phyloP scores from a whole-genome alignment of 1,139 yeast species.

The Suhomyces coccinellae region DNA sequence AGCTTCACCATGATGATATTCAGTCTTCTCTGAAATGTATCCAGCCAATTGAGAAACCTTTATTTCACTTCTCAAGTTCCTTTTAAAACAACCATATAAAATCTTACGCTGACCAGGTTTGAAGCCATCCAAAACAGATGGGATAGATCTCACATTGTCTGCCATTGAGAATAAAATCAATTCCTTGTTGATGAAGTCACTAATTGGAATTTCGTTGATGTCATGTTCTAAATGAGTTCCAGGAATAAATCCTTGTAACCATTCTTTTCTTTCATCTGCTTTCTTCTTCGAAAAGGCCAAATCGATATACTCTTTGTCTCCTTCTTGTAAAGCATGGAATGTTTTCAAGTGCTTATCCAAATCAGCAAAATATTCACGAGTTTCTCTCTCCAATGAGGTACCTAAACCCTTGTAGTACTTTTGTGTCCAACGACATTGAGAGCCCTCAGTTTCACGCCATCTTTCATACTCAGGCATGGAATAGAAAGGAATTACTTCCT shows the following conservation, averaged over 20 bases:
- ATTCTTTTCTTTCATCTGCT: constrained; percentile 96
- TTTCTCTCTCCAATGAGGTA: constrained; percentile 81
- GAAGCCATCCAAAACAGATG: constrained; percentile 90
- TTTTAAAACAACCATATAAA: constrained; percentile 81
- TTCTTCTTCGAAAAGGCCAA: constrained; percentile 92
- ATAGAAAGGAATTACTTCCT: constrained; percentile 70
- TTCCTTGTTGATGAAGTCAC: constrained; percentile 94
- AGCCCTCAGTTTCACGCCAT: constrained; percentile 89
- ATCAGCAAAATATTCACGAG: constrained; percentile 85
- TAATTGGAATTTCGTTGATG: constrained; percentile 75
- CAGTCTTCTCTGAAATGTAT: constrained; percentile 84
- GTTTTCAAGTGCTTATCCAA: constrained; percentile 83
- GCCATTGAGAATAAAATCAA: constrained; percentile 95
- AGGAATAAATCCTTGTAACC: constrained; percentile 87
- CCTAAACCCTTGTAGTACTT: constrained; percentile 99
- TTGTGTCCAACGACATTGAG: constrained; percentile 78
- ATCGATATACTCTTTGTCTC: constrained; percentile 81
- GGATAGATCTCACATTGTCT: constrained; percentile 93
- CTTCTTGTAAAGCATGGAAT: constrained; percentile 79
- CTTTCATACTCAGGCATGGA: constrained; percentile 94
- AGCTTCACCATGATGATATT: constrained; percentile 94
- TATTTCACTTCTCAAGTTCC: constrained; percentile 73
- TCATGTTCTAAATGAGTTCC: constrained; percentile 93
- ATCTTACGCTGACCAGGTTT: constrained; percentile 98
- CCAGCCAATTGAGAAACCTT: constrained; percentile 93